Evolutionary conservation across 306 rosid species (phyloP).

Genomic region (Astragalus glycyphyllos): DNA sequence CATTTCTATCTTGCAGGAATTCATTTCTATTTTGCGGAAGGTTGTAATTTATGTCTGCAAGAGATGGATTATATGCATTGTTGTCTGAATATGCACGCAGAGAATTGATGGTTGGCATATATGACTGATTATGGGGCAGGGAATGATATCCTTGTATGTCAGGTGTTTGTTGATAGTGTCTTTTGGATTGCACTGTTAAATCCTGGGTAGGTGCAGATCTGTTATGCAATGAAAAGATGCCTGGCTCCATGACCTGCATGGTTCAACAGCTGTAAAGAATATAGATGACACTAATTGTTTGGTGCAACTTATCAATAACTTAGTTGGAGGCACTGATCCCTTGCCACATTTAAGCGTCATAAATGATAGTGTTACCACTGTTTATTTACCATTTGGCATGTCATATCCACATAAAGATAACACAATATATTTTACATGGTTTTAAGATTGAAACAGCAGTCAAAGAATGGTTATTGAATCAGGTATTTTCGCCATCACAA

Average conservation of each 20-base stretch:
- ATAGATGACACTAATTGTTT: constrained; percentile 22
- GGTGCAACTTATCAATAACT: constrained; percentile 28
- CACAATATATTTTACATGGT: neutral
- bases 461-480: constrained; percentile 16
- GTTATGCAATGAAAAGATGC: constrained; percentile 45
- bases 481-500: neutral
- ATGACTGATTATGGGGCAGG: constrained; percentile 45
- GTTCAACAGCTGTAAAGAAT: constrained; percentile 41
- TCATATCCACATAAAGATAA: neutral
- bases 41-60: constrained; percentile 50
- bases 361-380: neutral
- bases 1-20: constrained; percentile 42
- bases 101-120: constrained; percentile 39
- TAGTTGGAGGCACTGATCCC: constrained; percentile 18
- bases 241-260: constrained; percentile 54
- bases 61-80: constrained; percentile 46
- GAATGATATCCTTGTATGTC: constrained; percentile 34
- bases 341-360: constrained; percentile 1
- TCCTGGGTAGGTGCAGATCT: constrained; percentile 45
- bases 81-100: constrained; percentile 49
- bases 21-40: constrained; percentile 46
- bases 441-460: constrained; percentile 6
- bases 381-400: constrained; percentile 5
- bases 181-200: constrained; percentile 36
- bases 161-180: constrained; percentile 28